phyloP scores from a whole-genome alignment of 805 yeast genomes.

The Candida insectalens region DNA sequence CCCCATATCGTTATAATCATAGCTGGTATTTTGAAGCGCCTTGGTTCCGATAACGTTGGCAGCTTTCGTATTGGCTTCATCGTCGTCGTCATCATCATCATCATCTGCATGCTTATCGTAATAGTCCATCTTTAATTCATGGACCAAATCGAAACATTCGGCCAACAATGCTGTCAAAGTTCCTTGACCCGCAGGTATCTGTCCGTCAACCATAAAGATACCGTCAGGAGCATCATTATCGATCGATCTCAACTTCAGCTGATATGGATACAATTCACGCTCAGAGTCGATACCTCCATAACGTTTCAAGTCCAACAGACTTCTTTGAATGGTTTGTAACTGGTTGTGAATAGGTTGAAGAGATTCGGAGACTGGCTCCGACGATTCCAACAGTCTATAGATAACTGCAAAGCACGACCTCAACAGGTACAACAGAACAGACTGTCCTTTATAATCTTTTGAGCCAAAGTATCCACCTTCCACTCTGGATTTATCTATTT shows the following conservation, averaged over 20 bases:
- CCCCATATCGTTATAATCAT: constrained; percentile 26
- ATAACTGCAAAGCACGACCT: constrained; percentile 88
- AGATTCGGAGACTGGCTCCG: constrained; percentile 94
- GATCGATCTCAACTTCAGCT: constrained; percentile 82
- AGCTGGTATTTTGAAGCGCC: constrained; percentile 23
- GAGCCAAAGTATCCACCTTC: constrained; percentile 40
- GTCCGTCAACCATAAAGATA: constrained; percentile 77
- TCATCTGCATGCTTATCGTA: constrained; percentile 40
- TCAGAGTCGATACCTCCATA: constrained; percentile 85
- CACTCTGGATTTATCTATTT: constrained; percentile 64
- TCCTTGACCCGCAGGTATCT: constrained; percentile 98
- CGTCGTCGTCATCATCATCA: constrained; percentile 19
- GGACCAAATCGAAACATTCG: constrained; percentile 88
- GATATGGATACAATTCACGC: constrained; percentile 92
- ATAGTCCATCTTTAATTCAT: constrained; percentile 80
- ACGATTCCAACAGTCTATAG: constrained; percentile 78
- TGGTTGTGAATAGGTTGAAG: constrained; percentile 92
- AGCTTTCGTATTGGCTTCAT: constrained; percentile 9
- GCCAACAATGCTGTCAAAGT: constrained; percentile 83
- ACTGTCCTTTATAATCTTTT: constrained; percentile 40
- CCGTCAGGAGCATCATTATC: constrained; percentile 88
- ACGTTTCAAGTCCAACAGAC: constrained; percentile 80
- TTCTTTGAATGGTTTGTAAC: constrained; percentile 80
- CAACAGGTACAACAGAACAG: constrained; percentile 61
- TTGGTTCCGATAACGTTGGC: constrained; percentile 29